Evolutionary conservation across 768 basidiomycete species (phyloP).

Genomic region (Ephemerocybe angulata): DNA sequence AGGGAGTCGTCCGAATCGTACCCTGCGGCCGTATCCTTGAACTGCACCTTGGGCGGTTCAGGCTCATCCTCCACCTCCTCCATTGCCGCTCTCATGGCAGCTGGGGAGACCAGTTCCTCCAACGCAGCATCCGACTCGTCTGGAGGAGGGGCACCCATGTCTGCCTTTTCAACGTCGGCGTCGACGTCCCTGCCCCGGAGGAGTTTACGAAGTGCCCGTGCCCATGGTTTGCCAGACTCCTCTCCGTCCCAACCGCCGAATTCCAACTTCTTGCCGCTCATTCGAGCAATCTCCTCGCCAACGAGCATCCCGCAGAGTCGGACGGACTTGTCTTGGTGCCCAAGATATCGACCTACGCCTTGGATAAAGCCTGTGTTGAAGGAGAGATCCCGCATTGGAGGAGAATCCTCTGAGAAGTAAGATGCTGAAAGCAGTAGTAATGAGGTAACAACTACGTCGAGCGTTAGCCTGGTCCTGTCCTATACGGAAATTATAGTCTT

Average conservation of each 20-base stretch:
- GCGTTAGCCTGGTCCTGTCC: background rate
- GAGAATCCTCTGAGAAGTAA: constrained; percentile 53
- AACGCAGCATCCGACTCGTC: background rate
- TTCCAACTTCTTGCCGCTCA: constrained; percentile 59
- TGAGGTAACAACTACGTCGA: constrained; percentile 60
- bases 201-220: constrained; percentile 54
- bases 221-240: constrained; percentile 62
- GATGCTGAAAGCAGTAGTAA: constrained; percentile 65
- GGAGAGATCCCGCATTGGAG: constrained; percentile 42
- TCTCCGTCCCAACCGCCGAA: constrained; percentile 86
- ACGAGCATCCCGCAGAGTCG: constrained; percentile 91
- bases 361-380: constrained; percentile 60
- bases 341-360: constrained; percentile 71
- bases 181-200: constrained; percentile 51
- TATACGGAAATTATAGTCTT: constrained; percentile 25
- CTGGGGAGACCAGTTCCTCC: constrained; percentile 11
- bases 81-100: constrained; percentile 1
- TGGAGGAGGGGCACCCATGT: background rate
- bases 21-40: constrained; percentile 23
- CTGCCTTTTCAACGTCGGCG: constrained; percentile 26
- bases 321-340: constrained; percentile 69
- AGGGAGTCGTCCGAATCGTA: constrained; percentile 86
- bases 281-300: constrained; percentile 73
- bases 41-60: constrained; percentile 15
- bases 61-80: background rate